phyloP scores from a whole-genome alignment of 1,284 basidiomycete species.

The Gymnopus androsaceus region DNA sequence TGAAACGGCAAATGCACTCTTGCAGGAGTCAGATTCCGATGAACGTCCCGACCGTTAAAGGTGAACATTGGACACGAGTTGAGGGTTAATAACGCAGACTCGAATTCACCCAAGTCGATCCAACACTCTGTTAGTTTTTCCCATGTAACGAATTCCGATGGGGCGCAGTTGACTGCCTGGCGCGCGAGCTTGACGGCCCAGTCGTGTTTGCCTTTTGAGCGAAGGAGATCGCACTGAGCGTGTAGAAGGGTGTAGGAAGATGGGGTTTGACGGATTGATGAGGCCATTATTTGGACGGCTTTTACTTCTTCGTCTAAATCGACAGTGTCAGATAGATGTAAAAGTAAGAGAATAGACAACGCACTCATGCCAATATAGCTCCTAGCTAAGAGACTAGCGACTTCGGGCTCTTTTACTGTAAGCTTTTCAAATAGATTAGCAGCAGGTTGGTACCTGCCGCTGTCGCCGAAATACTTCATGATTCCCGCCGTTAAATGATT shows the following conservation, averaged over 20 bases:
- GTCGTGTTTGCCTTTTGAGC: conserved; percentile 79
- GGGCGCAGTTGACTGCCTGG: conserved; percentile 96
- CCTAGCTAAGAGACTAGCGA: conserved; percentile 84
- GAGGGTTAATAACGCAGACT: conserved; percentile 89
- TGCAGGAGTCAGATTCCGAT: conserved; percentile 82
- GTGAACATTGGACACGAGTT: conserved; percentile 99
- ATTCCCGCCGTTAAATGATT: conserved; percentile 95
- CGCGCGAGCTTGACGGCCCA: conserved; percentile 93
- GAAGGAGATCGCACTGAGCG: conserved; percentile 91
- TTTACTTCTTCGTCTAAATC: conserved; percentile 93
- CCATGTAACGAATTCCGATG: conserved; percentile 98
- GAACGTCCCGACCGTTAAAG: conserved; percentile 94
- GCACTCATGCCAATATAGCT: conserved; percentile 97
- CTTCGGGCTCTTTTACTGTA: conserved; percentile 83
- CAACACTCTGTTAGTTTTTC: conserved; percentile 96
- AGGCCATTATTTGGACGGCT: conserved; percentile 91
- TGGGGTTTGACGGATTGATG: conserved; percentile 82
- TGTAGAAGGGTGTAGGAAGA: conserved; percentile 95
- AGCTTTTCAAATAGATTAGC: conserved; percentile 97
- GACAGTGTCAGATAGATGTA: background rate
- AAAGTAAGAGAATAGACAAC: conserved; percentile 32
- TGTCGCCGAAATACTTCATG: conserved; percentile 96
- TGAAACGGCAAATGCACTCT: conserved; percentile 88
- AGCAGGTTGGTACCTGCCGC: conserved; percentile 84
- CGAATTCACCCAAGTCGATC: conserved; percentile 87